These are phyloP conservation scores for Corinectria fuckeliana DNA, from an alignment of 2,329 filamentous ascomycete species.

Conservation along the genomic window DNA sequence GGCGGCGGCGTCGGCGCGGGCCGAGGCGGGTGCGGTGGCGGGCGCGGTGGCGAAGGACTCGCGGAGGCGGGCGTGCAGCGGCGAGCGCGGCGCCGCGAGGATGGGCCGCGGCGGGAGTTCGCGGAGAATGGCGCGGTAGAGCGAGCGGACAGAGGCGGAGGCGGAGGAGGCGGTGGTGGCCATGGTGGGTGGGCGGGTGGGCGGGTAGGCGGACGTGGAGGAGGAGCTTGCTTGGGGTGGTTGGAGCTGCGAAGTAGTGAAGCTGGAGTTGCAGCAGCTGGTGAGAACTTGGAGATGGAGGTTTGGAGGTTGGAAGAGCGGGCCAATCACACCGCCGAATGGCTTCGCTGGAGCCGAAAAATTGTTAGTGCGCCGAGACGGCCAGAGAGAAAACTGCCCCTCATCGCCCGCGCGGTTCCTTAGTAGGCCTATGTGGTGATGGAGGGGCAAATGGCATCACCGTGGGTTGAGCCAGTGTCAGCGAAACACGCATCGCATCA, in stretches of 20 bases:
- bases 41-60: conserved; percentile 45
- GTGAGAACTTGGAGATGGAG: background rate
- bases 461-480: background rate
- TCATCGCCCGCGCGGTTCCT: conserved; percentile 14
- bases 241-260: background rate
- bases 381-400: conserved; percentile 9
- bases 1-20: conserved; percentile 57
- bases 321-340: conserved; percentile 10
- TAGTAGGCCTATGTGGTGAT: background rate
- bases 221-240: background rate
- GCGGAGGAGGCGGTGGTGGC: conserved; percentile 43
- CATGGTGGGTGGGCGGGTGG: no score
- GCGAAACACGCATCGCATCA: background rate
- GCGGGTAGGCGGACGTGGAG: no score
- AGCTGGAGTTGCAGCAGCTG: background rate
- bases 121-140: conserved; percentile 89
- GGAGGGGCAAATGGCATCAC: conserved; percentile 18
- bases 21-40: conserved; percentile 59
- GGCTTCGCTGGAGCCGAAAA: conserved; percentile 1
- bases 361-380: conserved; percentile 12
- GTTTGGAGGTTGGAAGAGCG: background rate
- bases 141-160: conserved; percentile 67
- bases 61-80: conserved; percentile 44
- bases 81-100: conserved; percentile 64
- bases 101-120: conserved; percentile 79